Conservation (phyloP, 1,284 basidiomycete species). For the Rhodotorula sp. region DNA sequence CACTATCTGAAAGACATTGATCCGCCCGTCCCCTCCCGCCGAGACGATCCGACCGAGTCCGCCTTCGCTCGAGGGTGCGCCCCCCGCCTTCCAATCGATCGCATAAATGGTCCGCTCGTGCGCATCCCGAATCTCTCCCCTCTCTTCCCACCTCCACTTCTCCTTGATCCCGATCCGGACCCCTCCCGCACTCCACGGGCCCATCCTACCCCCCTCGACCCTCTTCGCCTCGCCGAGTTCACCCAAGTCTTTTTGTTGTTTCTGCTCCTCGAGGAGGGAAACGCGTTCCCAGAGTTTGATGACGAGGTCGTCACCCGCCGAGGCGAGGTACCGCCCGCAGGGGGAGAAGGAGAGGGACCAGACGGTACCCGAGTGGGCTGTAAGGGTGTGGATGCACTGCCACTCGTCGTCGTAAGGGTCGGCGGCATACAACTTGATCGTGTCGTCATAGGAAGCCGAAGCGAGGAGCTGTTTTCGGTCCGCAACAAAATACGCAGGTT, state of each 20-base stretch:
- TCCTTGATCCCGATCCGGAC: slow-evolving; percentile 45
- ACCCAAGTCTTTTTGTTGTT: background rate
- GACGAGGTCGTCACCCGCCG: slow-evolving; percentile 73
- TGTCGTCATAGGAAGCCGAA: slow-evolving; percentile 95
- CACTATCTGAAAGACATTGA: slow-evolving; percentile 70
- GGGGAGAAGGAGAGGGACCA: slow-evolving; percentile 84
- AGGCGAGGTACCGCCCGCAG: slow-evolving; percentile 77
- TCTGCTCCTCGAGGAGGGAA: background rate
- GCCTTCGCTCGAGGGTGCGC: slow-evolving; percentile 31
- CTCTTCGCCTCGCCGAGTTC: slow-evolving; percentile 42
- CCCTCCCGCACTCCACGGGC: slow-evolving; percentile 41
- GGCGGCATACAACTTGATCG: slow-evolving; percentile 89
- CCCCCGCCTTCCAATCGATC: slow-evolving; percentile 64
- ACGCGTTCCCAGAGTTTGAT: slow-evolving; percentile 56
- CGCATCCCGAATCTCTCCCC: slow-evolving; percentile 46
- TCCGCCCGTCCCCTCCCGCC: slow-evolving; percentile 71
- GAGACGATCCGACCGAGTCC: slow-evolving; percentile 70
- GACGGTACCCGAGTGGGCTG: slow-evolving; percentile 63
- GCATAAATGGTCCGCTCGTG: slow-evolving; percentile 77
- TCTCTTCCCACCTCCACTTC: slow-evolving; percentile 50
- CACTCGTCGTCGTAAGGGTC: slow-evolving; percentile 94
- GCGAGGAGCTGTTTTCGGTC: slow-evolving; percentile 69
- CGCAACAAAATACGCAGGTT: too few relatives aligned
- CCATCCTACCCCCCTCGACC: slow-evolving; percentile 45
- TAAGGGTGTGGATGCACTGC: slow-evolving; percentile 67